A percentile compares a stretch with the other conserved stretches of the same genome.
Conservation (phyloP, 345 rosid species). For the Carallia brachiata region DNA sequence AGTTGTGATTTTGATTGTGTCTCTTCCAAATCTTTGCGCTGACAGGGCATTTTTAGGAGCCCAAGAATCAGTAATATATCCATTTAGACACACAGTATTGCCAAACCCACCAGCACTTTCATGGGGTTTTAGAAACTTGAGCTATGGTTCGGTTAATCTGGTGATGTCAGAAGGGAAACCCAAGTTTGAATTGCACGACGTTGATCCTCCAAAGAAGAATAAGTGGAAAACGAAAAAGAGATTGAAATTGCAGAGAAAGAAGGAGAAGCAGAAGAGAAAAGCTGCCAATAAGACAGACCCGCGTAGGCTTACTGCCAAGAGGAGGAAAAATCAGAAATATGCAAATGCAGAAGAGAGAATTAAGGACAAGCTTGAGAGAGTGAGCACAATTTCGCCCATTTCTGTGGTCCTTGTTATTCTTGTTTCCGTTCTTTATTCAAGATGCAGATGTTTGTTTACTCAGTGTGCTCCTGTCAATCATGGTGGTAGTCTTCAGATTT, state of each 20-base stretch:
- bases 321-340: conserved; percentile 66
- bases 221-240: conserved; percentile 80
- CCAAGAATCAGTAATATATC: conserved; percentile 13
- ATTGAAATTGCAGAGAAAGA: conserved; percentile 65
- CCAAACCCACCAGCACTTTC: conserved; percentile 21
- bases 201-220: conserved; percentile 81
- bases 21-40: background rate
- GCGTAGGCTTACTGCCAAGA: conserved; percentile 56
- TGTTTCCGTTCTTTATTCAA: background rate
- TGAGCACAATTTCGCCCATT: conserved; percentile 18
- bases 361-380: conserved; percentile 80
- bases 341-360: conserved; percentile 74
- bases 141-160: conserved; percentile 64
- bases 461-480: no score
- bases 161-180: conserved; percentile 90
- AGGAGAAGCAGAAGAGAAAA: conserved; percentile 72
- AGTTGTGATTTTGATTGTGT: background rate
- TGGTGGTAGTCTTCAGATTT: no score
- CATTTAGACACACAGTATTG: conserved; percentile 13
- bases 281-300: conserved; percentile 88
- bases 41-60: conserved; percentile 11
- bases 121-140: conserved; percentile 43
- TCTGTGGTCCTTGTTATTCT: background rate
- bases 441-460: background rate
- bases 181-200: conserved; percentile 68